Evolutionary conservation across 192 early-diverging fungal species (phyloP), one percentile per base, ranked within the genome.

Genomic region (Mortierella hygrophila): DNA sequence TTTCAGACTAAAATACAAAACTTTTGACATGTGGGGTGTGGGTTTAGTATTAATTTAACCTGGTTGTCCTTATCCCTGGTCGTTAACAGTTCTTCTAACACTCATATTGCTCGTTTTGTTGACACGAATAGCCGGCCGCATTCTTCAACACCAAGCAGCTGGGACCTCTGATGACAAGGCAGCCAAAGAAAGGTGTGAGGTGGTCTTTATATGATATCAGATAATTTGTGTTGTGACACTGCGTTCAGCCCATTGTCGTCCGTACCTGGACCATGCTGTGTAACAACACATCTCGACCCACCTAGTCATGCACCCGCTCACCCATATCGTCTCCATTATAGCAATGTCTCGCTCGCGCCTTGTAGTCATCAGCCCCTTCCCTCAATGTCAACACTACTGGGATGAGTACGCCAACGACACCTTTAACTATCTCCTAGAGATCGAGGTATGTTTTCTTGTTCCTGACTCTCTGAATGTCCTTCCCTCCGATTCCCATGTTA

Each of bases 371-470:
- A 54, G 65, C 54, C 70, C 79, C 0, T 86, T 86, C 42, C 84
- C 84, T 9, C 73, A 72, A 57, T 76, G 65, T 26, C 70, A 60
- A 0, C 72, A 47, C 15, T 86, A 86, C 42, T 86, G 84, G 84
- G 42, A 80, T 26, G 84, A 86, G 54, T 86, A 86, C 29, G 40
- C 75, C 52, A 83, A 78, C n/a, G 86, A 79, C 77, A 87, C 72
- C 60, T 82, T 87, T 26, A 77, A 52, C 13, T 88, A 75, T 41
- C 68, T 83, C 38, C 71, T 37, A 11, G 74, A 70, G 57, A 80
- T 81, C 49, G 82, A 82, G 70, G 83, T 85, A 80, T 52, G 38
- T 6, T 52, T 52, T 49, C 16, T 21, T 4, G 8, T 26, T 79
- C 16, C 26, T 23, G 3, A 15, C n/a, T 6, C n/a, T 46, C 13